phyloP scores from a whole-genome alignment of 768 basidiomycete species.

The Lanmaoa rubissima region DNA sequence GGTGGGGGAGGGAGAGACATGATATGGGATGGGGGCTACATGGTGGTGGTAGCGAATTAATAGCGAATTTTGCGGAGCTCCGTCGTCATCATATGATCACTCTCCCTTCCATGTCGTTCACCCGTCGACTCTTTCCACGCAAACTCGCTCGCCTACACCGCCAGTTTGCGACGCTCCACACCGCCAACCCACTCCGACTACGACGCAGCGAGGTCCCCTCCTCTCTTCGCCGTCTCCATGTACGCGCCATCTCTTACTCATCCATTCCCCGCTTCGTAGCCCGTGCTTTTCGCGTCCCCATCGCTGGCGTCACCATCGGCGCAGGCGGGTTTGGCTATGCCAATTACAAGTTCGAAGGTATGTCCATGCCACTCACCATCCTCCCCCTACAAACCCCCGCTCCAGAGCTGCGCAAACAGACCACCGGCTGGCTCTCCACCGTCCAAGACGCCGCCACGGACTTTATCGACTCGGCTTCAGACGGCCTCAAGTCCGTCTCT shows the following conservation, averaged over 20 bases:
- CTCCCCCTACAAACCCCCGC: neutral
- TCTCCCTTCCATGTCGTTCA: neutral
- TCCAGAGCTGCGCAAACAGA: constrained; percentile 71
- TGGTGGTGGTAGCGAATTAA: neutral
- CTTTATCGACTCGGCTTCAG: constrained; percentile 70
- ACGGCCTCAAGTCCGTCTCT: constrained; percentile 59
- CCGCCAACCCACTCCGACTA: neutral
- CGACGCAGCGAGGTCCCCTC: constrained; percentile 36
- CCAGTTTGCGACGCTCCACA: neutral
- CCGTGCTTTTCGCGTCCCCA: constrained; percentile 83
- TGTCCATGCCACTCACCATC: constrained; percentile 17
- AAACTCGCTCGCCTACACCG: neutral
- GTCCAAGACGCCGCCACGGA: constrained; percentile 62
- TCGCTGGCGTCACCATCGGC: constrained; percentile 86
- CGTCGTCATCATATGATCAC: neutral
- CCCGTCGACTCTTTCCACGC: neutral
- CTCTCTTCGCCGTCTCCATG: constrained; percentile 62
- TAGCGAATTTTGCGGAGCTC: neutral
- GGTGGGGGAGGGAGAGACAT: constrained; percentile 51
- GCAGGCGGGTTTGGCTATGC: constrained; percentile 92
- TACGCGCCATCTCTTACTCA: constrained; percentile 78
- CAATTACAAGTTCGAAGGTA: constrained; percentile 96
- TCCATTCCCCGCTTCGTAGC: constrained; percentile 88
- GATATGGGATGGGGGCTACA: neutral
- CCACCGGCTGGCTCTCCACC: constrained; percentile 61